Conservation (phyloP, 1,139 yeast species). For the Saccharomyces hybrid region DNA sequence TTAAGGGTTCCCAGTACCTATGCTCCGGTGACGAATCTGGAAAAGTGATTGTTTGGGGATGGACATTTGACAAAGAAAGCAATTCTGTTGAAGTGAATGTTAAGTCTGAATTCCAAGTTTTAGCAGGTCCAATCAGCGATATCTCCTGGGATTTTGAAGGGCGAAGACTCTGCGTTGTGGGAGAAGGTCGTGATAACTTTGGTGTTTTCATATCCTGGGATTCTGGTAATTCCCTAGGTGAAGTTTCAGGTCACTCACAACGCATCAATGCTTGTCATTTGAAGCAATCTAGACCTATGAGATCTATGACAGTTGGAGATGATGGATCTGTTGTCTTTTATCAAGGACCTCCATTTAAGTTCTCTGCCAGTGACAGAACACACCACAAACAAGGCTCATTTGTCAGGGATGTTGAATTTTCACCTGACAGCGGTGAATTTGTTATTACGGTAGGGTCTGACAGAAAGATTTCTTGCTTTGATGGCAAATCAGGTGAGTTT, state of each 20-base stretch:
- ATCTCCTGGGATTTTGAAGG: conserved; percentile 92
- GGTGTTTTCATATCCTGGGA: conserved; percentile 94
- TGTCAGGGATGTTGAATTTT: conserved; percentile 71
- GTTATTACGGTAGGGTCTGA: conserved; percentile 86
- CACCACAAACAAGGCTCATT: conserved; percentile 59
- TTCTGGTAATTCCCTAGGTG: conserved; percentile 92
- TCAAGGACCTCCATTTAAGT: conserved; percentile 92
- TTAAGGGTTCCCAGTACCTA: conserved; percentile 64
- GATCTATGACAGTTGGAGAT: conserved; percentile 90
- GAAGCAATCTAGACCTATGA: conserved; percentile 81
- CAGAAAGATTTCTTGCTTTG: conserved; percentile 66
- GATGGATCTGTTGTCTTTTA: conserved; percentile 79
- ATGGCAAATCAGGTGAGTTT: conserved; percentile 81
- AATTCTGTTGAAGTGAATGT: conserved; percentile 43
- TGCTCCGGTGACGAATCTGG: conserved; percentile 93
- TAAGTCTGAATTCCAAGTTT: conserved; percentile 75
- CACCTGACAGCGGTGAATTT: conserved; percentile 63
- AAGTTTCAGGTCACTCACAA: conserved; percentile 88
- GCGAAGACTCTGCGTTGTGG: conserved; percentile 82
- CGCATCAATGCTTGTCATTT: conserved; percentile 77
- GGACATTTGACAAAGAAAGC: conserved; percentile 14
- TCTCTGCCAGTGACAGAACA: conserved; percentile 61
- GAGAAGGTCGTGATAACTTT: conserved; percentile 84
- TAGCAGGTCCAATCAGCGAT: conserved; percentile 76
- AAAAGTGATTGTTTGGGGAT: conserved; percentile 80